Conservation (phyloP, 1,139 yeast species). For the Yamadazyma sp. region DNA sequence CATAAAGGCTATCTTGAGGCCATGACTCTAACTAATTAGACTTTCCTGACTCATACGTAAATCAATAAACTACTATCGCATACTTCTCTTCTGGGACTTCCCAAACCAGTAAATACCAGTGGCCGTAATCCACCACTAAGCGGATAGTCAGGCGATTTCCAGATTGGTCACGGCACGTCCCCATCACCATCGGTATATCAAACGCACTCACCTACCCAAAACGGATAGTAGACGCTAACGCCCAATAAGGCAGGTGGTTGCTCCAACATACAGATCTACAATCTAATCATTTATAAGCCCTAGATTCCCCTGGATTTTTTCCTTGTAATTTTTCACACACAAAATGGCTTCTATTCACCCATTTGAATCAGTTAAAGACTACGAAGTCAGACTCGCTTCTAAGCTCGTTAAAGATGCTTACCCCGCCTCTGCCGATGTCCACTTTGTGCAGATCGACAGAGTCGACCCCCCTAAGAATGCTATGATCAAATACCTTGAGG, state of each 20-base stretch:
- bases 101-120: no score
- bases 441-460: slow-evolving; percentile 71
- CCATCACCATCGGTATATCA: no score
- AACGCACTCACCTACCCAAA: slow-evolving; percentile 9
- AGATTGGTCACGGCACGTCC: slow-evolving; percentile 1
- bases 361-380: slow-evolving; percentile 67
- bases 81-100: not conserved
- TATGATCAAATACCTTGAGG: slow-evolving; percentile 67
- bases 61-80: no score
- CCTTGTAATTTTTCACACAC: not conserved
- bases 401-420: slow-evolving; percentile 61
- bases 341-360: slow-evolving; percentile 38
- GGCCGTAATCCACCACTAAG: no score
- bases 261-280: not conserved
- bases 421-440: slow-evolving; percentile 50
- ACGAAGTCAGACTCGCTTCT: slow-evolving; percentile 63
- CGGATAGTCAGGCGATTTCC: no score
- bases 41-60: no score
- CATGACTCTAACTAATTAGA: no score
- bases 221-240: not conserved
- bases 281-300: not conserved
- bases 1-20: no score
- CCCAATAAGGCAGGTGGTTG: slow-evolving; percentile 13
- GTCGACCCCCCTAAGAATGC: slow-evolving; percentile 81
- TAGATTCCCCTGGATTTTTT: not conserved